Base-by-base conservation (phyloP, 495 filamentous ascomycete species). In the Neurospora terricola region DNA sequence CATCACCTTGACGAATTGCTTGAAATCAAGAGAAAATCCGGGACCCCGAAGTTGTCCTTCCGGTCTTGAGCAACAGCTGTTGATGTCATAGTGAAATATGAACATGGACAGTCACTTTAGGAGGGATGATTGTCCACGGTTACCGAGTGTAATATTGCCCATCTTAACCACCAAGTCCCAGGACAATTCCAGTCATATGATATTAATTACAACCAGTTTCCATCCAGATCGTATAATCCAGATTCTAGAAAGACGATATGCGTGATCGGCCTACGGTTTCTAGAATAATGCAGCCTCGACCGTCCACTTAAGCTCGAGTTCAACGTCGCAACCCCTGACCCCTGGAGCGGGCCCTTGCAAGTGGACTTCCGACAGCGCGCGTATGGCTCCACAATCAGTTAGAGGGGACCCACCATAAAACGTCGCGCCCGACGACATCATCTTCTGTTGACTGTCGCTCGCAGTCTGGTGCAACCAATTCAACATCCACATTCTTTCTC, bases 341-440 rank as follows among this genome's bases (percentile, higher is more conserved):
- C 54, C 27, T 66, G 54, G 54, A 66, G 1, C 27, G 54, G 23
- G 14, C 27, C 54, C 54, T 66, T 66, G 54, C 54, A 66, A 66
- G 54, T 66, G 54, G 27, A 30, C 54, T 66, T 34, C 54, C 54
- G 48, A 27, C 48, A 59, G 48, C 23, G 48, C 11, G 54, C 54
- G 36, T 62, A 21, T 34, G 70, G n/a, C 70, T 23, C 72, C 72
- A 70, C 68, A 73, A 37, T 72, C 18, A 21, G 42, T 45, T 59
- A 43, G 70, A 34, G 27, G 40, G 69, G 72, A 62, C 69, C 72
- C 72, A 70, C 70, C 36, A 62, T 66, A 69, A 71, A 74, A 71
- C 54, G 70, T 38, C 70, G 43, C 73, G 48, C 59, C 48, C 70
- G 39, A 45, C 48, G 45, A 69, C 27, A 48, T 68, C 70, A 37